Conservation (phyloP, 495 filamentous ascomycete genomes). For the Penicillium cataractarum region DNA sequence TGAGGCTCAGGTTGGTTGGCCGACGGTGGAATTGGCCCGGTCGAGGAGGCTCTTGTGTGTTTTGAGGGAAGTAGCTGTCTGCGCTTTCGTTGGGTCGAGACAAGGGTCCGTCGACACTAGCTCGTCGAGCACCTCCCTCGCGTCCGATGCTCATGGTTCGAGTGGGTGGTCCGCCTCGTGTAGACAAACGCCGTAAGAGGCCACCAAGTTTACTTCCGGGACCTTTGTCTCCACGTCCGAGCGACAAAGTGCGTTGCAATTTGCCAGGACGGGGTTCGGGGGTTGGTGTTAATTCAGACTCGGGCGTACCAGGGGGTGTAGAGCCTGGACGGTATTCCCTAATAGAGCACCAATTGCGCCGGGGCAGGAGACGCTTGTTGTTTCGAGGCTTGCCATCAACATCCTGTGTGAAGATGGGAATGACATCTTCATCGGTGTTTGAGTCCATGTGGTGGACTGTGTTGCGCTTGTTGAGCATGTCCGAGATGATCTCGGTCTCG, state of each 20-base stretch:
- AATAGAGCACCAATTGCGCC: constrained; percentile 92
- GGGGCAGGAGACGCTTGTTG: constrained; percentile 87
- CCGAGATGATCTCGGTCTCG: constrained; percentile 84
- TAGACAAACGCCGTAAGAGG: constrained; percentile 59
- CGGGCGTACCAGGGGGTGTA: constrained; percentile 69
- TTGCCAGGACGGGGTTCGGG: constrained; percentile 51
- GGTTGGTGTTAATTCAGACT: constrained; percentile 32
- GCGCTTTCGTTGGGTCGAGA: constrained; percentile 34
- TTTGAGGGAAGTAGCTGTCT: constrained; percentile 46
- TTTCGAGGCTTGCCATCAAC: constrained; percentile 87
- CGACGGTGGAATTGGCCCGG: constrained; percentile 68
- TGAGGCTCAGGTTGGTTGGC: constrained; percentile 68
- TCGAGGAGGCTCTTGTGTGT: constrained; percentile 34
- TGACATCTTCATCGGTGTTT: constrained; percentile 92
- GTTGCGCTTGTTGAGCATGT: constrained; percentile 91
- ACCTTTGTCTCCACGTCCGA: constrained; percentile 58
- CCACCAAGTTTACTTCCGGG: constrained; percentile 38
- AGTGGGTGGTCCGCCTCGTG: constrained; percentile 45
- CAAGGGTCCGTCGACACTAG: constrained; percentile 43
- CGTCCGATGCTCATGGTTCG: constrained; percentile 44
- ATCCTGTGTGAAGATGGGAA: constrained; percentile 86
- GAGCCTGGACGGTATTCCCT: constrained; percentile 73
- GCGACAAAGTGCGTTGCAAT: constrained; percentile 62
- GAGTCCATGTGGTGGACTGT: constrained; percentile 78
- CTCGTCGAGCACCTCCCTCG: constrained; percentile 33